Evolutionary conservation across 2,329 filamentous ascomycete species (phyloP).

Genomic region (Cladophialophora immunda): DNA sequence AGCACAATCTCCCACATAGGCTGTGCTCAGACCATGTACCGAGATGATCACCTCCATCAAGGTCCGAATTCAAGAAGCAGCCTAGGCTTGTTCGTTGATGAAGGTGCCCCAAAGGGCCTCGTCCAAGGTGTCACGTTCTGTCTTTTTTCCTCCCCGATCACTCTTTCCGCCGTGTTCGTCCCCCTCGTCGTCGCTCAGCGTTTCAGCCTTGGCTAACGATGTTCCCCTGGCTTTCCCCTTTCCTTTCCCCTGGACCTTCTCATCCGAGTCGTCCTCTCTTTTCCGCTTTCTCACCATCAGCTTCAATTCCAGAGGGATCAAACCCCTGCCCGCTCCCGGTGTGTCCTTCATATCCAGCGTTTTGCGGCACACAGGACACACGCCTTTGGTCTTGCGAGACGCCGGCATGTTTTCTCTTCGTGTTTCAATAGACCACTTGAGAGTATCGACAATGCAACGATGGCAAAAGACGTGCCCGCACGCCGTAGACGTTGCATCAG

Average conservation of each 20-base stretch:
- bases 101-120: constrained; percentile 31
- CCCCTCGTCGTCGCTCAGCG: constrained; percentile 30
- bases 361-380: constrained; percentile 57
- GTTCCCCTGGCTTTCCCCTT: constrained; percentile 26
- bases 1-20: neutral
- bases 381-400: constrained; percentile 47
- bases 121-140: constrained; percentile 24
- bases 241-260: constrained; percentile 23
- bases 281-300: constrained; percentile 32
- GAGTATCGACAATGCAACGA: constrained; percentile 67
- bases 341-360: constrained; percentile 49
- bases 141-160: constrained; percentile 16
- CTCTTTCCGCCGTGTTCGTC: constrained; percentile 24
- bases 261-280: constrained; percentile 20
- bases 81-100: constrained; percentile 13
- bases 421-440: constrained; percentile 64
- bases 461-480: constrained; percentile 73
- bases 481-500: constrained; percentile 66
- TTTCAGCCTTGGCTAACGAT: constrained; percentile 30
- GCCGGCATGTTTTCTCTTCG: constrained; percentile 48
- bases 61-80: neutral
- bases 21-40: neutral
- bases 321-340: constrained; percentile 41
- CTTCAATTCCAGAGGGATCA: constrained; percentile 40
- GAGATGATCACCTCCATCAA: neutral